Evolutionary conservation across 2,329 filamentous ascomycete species (phyloP), one percentile per base, ranked within the genome.

Genomic region (Trematosphaeria pertusa): DNA sequence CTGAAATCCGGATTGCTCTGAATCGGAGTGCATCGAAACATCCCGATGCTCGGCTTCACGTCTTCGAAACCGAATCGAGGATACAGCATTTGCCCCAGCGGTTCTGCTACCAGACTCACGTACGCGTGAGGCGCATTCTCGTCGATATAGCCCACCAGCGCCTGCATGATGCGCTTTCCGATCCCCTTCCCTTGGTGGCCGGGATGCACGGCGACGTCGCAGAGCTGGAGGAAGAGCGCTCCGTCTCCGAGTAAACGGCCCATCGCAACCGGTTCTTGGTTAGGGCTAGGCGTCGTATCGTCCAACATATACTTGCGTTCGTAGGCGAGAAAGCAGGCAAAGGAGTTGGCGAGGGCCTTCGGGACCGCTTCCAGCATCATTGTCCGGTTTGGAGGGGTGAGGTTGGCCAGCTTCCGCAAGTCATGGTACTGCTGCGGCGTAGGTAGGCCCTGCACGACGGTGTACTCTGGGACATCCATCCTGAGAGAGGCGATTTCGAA

Each of bases 211-310:
- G 75, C 76, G 62, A 82, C 77, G 54, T 82, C 79, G 15, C 74
- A 74, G 38, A 82, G 70, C 33, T 75, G 65, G 41, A 81, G 79
- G 53, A 81, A 81, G 67, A 79, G 78, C 5, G 74, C 75, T 5
- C 79, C 78, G 50, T 82, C 79, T 10, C 78, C 76, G 45, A 81
- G 67, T 19, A 81, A 67, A 15, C 79, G 73, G 37, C 78, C 79
- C 79, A 81, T 81, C 0, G 67, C 78, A 5, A 81, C 69, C n/a
- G 58, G 49, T 5, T 28, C 37, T 35, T 67, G 64, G 7, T 44
- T 42, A 1, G 46, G 37, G 3, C 42, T 34, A 2, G 64, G 61
- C 14, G 53, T 59, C 3, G 53, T 54, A 7, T 50, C 56, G 31
- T 61, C 44, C 9, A 58, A 7, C 64, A 68, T 64, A 18, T 52